Evolutionary conservation across 495 filamentous ascomycete genomes (phyloP), one percentile per base, ranked within the genome.

Genomic region (Sphaerosporella brunnea): DNA sequence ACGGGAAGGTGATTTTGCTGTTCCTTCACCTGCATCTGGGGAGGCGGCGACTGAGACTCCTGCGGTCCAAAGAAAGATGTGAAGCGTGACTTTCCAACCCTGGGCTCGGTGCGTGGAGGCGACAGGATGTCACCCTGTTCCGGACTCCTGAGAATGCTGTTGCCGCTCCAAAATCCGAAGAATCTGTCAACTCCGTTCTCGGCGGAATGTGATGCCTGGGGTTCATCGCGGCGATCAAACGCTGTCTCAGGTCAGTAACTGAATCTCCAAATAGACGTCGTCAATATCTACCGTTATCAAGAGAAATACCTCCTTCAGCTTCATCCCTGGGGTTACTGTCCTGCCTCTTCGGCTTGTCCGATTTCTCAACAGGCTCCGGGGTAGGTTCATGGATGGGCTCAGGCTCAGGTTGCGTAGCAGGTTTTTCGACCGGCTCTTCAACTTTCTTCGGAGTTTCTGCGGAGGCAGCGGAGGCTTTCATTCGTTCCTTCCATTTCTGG

Each of bases 401-500:
- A 7, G 43, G 43, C 20, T 46, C 43, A 24, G 10, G 21, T 4
- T 24, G 19, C 25, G 11, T 9, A 3, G 15, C 43, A 25, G 41
- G 41, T 13, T 32, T 21, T 25, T 46, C 23, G n/a, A n/a, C 15
- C 11, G 19, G 2, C 5, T 32, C 9, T 21, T 46, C 43, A 18
- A n/a, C 13, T 28, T 46, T 46, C 43, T 46, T 46, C 8, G 25
- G 24, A 8, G 11, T 1, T 9, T 34, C 43, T 2, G 25, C 16
- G 2, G 25, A 15, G 35, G 9, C 30, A 62, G 60, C 58, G 59
- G 53, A 53, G 23, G 78, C 77, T 62, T 88, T 93, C 87, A 93
- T 92, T 41, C 67, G 69, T 53, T 90, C 83, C 66, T 95, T 94
- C 76, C 92, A 97, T 50, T 79, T 80, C 64, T 94, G 80, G 62